A percentile compares a stretch with the other conserved stretches of the same genome.
Conservation (phyloP, 768 basidiomycete species). For the Sarcodon sp. region DNA sequence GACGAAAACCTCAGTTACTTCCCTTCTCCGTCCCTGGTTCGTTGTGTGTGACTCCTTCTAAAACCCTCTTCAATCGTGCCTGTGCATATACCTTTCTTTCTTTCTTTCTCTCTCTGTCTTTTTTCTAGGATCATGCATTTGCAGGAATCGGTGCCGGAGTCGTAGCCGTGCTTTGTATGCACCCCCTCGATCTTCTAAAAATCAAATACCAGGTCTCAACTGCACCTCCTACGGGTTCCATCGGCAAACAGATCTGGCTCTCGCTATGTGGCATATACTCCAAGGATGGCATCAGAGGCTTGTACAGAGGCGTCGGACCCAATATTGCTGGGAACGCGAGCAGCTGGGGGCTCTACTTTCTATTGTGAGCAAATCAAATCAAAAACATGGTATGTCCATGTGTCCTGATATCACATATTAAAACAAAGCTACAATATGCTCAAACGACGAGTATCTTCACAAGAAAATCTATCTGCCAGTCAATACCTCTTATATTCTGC, state of each 20-base stretch:
- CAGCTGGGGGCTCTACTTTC: constrained; percentile 97
- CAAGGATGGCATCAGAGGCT: constrained; percentile 66
- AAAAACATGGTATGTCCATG: not conserved
- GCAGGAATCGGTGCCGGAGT: constrained; percentile 91
- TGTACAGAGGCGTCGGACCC: constrained; percentile 83
- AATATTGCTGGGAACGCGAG: constrained; percentile 93
- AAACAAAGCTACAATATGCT: constrained; percentile 77
- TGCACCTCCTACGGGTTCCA: constrained; percentile 38
- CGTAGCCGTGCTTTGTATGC: constrained; percentile 89
- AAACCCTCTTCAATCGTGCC: not conserved
- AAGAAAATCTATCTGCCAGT: constrained; percentile 53
- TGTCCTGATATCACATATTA: not conserved
- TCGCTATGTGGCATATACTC: constrained; percentile 63
- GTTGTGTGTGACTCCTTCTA: not conserved
- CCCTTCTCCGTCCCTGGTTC: constrained; percentile 17
- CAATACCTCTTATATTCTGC: constrained; percentile 85
- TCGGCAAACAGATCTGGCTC: constrained; percentile 65
- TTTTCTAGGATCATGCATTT: constrained; percentile 81
- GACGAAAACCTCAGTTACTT: constrained; percentile 10
- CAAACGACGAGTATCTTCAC: constrained; percentile 65
- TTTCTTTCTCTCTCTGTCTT: not conserved
- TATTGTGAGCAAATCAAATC: constrained; percentile 56
- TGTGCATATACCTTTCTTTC: not conserved
- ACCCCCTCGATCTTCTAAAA: constrained; percentile 93
- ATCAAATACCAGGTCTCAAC: constrained; percentile 87